phyloP scores from a whole-genome alignment of 129 eudicot species.

The Cynara cardunculus region DNA sequence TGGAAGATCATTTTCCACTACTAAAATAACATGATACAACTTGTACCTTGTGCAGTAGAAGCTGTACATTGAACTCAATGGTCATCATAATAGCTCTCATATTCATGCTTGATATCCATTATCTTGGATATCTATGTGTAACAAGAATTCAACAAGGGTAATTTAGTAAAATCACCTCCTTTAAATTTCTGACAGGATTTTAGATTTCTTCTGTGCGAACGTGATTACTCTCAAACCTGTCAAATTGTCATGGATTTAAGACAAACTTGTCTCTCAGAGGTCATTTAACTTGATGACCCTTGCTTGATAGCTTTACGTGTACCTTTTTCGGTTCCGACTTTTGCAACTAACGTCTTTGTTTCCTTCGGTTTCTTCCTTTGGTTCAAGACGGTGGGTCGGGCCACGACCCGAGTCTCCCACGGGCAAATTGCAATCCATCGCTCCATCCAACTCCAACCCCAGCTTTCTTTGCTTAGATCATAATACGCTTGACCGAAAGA shows the following conservation, averaged over 20 bases:
- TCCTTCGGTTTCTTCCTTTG: conserved; percentile 1
- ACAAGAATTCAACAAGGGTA: not conserved
- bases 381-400: not conserved
- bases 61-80: conserved; percentile 6
- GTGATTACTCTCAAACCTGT: not conserved
- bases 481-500: conserved; percentile 40
- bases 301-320: conserved; percentile 24
- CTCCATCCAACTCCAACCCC: conserved; percentile 23
- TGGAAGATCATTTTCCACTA: too few species aligned
- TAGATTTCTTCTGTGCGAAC: not conserved
- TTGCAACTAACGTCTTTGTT: conserved; percentile 23
- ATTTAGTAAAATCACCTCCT: too few species aligned
- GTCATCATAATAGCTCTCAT: not conserved
- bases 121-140: conserved; percentile 3
- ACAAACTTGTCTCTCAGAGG: not conserved
- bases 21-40: not conserved
- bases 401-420: conserved; percentile 31
- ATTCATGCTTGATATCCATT: not conserved
- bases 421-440: conserved; percentile 37
- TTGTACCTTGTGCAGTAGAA: too few species aligned
- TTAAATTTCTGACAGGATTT: not conserved
- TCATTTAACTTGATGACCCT: not conserved
- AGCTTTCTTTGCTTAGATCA: conserved; percentile 32
- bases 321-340: conserved; percentile 22
- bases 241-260: not conserved